These are phyloP conservation scores for Harringtonia lauricola DNA, from an alignment of 2,329 filamentous ascomycete species.

Conservation along the genomic window DNA sequence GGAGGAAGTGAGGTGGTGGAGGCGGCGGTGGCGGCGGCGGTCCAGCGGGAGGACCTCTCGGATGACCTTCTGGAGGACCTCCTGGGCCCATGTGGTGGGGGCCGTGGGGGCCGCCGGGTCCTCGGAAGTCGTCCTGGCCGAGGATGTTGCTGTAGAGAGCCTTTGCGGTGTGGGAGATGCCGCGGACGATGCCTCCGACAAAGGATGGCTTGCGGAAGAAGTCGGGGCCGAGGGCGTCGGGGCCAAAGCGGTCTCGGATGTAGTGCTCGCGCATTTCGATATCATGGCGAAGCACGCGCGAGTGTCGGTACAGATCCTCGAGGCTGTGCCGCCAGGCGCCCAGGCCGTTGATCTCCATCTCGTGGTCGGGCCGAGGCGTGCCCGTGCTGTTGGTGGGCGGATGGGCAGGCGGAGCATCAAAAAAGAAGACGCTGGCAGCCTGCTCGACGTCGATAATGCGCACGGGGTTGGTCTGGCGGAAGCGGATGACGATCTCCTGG, in stretches of 20 bases:
- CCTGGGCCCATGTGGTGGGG: too few relatives aligned
- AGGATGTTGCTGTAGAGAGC: neutral
- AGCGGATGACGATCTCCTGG: constrained; percentile 28
- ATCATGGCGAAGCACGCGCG: constrained; percentile 7
- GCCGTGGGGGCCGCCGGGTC: too few relatives aligned
- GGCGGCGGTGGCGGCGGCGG: too few relatives aligned
- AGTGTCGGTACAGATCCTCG: constrained; percentile 4
- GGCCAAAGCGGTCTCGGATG: constrained; percentile 8
- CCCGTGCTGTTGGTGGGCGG: too few relatives aligned
- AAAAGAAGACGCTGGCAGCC: constrained; percentile 20
- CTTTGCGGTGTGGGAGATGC: neutral
- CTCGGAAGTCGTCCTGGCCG: too few relatives aligned
- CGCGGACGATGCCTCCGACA: constrained; percentile 22
- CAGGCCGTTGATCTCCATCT: constrained; percentile 9
- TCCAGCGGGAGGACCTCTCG: too few relatives aligned
- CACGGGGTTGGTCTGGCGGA: constrained; percentile 32
- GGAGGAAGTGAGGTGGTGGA: too few relatives aligned
- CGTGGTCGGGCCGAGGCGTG: neutral
- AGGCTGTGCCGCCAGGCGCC: constrained; percentile 9
- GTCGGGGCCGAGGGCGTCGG: neutral
- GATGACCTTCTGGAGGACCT: too few relatives aligned
- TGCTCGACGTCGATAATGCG: constrained; percentile 31
- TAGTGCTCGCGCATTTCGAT: constrained; percentile 8
- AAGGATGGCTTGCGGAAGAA: constrained; percentile 19
- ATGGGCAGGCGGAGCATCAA: constrained; percentile 2